Evolutionary conservation across 2,329 filamentous ascomycete genomes (phyloP), one percentile per base, ranked within the genome.

Genomic region (Huntiella abstrusa): DNA sequence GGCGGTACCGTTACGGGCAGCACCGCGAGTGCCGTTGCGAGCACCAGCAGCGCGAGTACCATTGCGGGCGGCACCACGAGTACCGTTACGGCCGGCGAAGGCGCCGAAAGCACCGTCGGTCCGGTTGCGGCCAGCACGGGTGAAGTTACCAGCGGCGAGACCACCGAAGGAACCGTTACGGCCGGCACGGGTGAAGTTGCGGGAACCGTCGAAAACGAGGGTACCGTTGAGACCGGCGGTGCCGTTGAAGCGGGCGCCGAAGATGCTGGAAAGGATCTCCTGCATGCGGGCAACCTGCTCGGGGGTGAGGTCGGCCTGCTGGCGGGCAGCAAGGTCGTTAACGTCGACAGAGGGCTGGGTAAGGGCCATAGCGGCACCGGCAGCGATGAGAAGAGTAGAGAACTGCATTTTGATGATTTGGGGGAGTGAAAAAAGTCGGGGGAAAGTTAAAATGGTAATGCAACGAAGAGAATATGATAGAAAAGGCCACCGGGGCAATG

Each of bases 311-410:
- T 42, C 22, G 19, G 8, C 17, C 6, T 28, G 22, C 22, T 42
- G 40, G 22, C 40, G 40, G 35, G 35, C 15, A 15, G 32, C 16
- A 10, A 45, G 43, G 33, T 17, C 64, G n/a, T 62, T 57, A n/a
- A 66, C 65, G 7, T 57, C 57, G 32, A 62, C 58, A 53, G 76
- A 73, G 38, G 38, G 12, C 19, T 40, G 38, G 38, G 54, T 63
- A 64, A 43, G 71, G 64, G 59, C 76, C 81, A 61, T 81, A 75
- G 55, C 77, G 75, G 43, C 76, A 77, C 51, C 40, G 40, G 77
- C 80, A 7, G 69, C 64, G 54, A 22, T 53, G 47, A 68, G 55
- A 56, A 68, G 57, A 54, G 62, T 56, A 32, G 52, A 50, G 50
- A 40, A 44, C 43, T 52, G 39, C 33, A 42, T 41, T 36, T 35